Base-by-base conservation (phyloP, 768 basidiomycete genomes). In the Glaciozyma antarctica region DNA sequence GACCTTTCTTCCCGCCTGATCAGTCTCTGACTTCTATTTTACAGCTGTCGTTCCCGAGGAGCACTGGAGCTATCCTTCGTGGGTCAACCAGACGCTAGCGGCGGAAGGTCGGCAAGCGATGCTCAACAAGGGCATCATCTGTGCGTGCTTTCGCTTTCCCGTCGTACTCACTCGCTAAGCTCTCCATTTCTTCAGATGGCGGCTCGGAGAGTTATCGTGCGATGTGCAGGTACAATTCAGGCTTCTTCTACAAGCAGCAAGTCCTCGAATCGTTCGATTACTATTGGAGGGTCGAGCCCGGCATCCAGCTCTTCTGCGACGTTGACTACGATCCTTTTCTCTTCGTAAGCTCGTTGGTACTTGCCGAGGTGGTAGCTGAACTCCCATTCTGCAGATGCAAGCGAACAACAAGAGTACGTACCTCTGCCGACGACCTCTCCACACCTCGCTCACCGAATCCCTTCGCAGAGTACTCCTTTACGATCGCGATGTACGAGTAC, bases 231-330 rank as follows among this genome's bases (percentile, higher is more conserved):
- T 95, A 58, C 68, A 69, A 72, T 58, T 66, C 53, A 19, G 66
- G 71, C 85, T 90, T 88, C 80, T 93, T 94, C 78, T 93, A 83
- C 78, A 80, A 82, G 51, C 90, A 93, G 67, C 83, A 86, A 26
- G 38, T 41, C 24, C 78, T 93, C 54, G 81, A 85, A 68, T 79
- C 83, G 38, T 91, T 86, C 76, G 83, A 84, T 52, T 93, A 88
- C 77, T 94, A 93, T 76, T 94, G 90, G 90, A 85, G 90, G 69
- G 83, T 93, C 24, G 89, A 91, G 86, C 73, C 73, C 1, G 65
- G 67, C 1, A 60, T 61, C 8, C 30, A 69, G 73, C 85, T 84
- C 75, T 91, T 86, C 77, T 93, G 90, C 72, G 86, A 92, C 69
- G 67, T 89, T 54, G 78, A 83, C 74, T 84, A 72, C 44, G 74